Evolutionary conservation across 1,284 basidiomycete genomes (phyloP), one percentile per base, ranked within the genome.

Genomic region (Anthracocystis panici-leucophaei): DNA sequence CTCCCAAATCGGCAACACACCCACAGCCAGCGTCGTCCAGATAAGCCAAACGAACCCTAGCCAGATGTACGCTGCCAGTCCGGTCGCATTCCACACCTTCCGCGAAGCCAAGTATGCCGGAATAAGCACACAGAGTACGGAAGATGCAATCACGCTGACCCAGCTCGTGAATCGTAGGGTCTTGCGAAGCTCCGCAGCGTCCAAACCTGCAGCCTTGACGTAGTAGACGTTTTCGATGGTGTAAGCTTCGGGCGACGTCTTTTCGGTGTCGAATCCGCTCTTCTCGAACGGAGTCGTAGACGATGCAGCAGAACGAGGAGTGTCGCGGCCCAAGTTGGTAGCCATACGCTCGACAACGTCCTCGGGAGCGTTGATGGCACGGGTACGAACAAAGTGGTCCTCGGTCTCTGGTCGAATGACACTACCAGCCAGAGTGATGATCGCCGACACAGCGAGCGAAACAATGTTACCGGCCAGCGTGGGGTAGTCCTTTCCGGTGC

Each of bases 1-100:
- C 87, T 97, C 94, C 86, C 88, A 94, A 3, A 94, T 85, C 20
- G 94, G 94, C 81, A 92, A 92, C n/a, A 95, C 51, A 12, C 94
- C 92, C 27, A 94, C 92, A 18, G 90, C 88, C 5, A 75, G 25
- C 5, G 88, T 18, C 2, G 91, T 88, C 68, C 89, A 88, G 84
- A 95, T 93, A 11, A 92, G 88, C 93, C 93, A 95, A 41, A 91
- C 87, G 75, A 96, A 91, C 1, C 92, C 92, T 59, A 85, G 56
- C 64, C 77, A 77, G 29, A 81, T 70, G 75, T 82, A 84, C 2
- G 79, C 83, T 0, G 71, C 75, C n/a, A 84, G 54, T 9, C 83
- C 83, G 1, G 72, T 73, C 8, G 75, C 45, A 38, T 75, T 63
- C 78, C 79, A 84, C 6, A 77, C 62, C 46, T 63, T 65, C 10